Base-by-base conservation (phyloP, 345 rosid species). In the Aurinia saxatilis region DNA sequence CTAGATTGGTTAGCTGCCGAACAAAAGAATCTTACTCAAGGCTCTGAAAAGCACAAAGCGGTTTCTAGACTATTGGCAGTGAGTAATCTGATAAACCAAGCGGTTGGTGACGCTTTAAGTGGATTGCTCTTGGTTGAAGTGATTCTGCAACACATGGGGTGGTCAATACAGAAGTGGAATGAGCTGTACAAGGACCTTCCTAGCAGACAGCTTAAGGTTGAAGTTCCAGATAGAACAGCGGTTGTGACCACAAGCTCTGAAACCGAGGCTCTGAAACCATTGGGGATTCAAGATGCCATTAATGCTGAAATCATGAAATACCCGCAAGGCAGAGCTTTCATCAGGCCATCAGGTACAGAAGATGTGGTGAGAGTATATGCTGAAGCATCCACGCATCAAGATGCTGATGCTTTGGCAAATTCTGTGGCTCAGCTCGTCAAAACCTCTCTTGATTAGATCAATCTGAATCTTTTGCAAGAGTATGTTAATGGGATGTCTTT, bases 71-170 rank as follows among this genome's bases (percentile, higher is more conserved):
- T 93, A 36, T 68, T 90, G 69, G 93, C 92, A 1, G 86, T 80
- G 46, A 84, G 96, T 77, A 85, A 82, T 47, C 70, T 90, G 76
- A 80, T 93, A 72, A 87, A 93, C 81, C 97, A 93, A 80, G 97
- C 99, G 23, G 88, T 80, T 69, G 99, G 99, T 62, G 99, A 93
- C 49, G 96, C 99, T 67, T 52, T 93, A 75, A 87, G 99, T 57
- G 85, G 80, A 49, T 53, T 93, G 82, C 91, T 93, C 31, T 79
- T 90, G 72, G 99, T 86, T 73, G 99, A 93, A 72, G 91, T 75
- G 41, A 82, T 90, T 79, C 75, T 93, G 71, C 78, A 53, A 63
- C 76, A 84, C 75, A 77, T 70, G 85, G 84, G 84, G 29, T 93
- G 99, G 97, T 87, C 99, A 5, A 68, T 93, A 60, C 69, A 80